Percentiles rank a stretch among this genome's conserved stretches.
Conservation (phyloP, 1,284 basidiomycete species). For the Ceratobasidium sp. region DNA sequence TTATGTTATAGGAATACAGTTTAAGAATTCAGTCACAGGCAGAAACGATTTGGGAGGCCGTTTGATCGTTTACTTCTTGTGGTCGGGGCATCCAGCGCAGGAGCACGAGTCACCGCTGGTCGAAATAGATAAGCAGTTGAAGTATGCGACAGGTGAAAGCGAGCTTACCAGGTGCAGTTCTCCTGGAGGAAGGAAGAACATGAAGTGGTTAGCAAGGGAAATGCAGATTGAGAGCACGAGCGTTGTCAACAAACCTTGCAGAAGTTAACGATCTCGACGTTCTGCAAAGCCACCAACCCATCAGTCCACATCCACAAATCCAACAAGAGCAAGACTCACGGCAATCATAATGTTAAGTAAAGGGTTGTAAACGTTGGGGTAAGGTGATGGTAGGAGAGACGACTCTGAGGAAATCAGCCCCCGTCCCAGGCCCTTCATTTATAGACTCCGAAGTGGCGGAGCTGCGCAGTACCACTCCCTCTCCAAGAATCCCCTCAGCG, state of each 20-base stretch:
- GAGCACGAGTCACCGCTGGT: slow-evolving; percentile 11
- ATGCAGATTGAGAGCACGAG: not conserved
- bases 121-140: not conserved
- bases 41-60: too few species aligned
- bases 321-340: slow-evolving; percentile 20
- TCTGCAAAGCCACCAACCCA: not conserved
- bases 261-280: slow-evolving; percentile 37
- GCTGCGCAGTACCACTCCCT: slow-evolving; percentile 30
- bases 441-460: slow-evolving; percentile 8
- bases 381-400: slow-evolving; percentile 16
- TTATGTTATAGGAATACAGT: too few species aligned
- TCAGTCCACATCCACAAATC: not conserved
- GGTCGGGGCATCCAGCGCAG: slow-evolving; percentile 12
- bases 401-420: slow-evolving; percentile 4
- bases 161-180: slow-evolving; percentile 18
- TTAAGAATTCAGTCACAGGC: too few species aligned
- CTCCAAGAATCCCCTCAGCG: slow-evolving; percentile 15
- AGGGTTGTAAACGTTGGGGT: slow-evolving; percentile 3
- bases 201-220: not conserved
- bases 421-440: not conserved
- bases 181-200: not conserved
- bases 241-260: slow-evolving; percentile 14
- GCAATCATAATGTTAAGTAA: slow-evolving; percentile 22
- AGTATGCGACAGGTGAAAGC: not conserved
- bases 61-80: slow-evolving; percentile 26